Base-by-base conservation (phyloP, 768 basidiomycete genomes). In the Phanerochaete sordida region DNA sequence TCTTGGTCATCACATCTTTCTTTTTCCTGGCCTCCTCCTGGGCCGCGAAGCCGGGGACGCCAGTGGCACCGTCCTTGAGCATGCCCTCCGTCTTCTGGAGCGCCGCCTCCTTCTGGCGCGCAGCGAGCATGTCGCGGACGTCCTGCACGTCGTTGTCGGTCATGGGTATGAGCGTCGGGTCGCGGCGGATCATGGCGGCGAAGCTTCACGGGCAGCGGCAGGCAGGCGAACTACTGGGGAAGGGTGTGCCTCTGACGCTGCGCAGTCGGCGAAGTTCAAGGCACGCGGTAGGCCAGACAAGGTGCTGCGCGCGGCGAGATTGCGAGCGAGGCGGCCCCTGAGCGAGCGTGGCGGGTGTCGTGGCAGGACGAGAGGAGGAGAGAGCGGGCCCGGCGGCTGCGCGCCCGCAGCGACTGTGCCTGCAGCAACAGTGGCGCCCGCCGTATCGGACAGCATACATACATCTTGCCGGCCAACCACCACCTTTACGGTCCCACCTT, bases 121-220 rank as follows among this genome's bases (percentile, higher is more conserved):
- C 57, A 4, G 24, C 27, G 16, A 62, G 24, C 33, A 57, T 52
- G 76, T 86, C 83, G 44, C 90, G 84, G 44, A 92, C 77, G 62
- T 91, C 90, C 75, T 92, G 87, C 28, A 93, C 86, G 70, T 93
- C 91, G 23, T 78, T 71, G 70, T 92, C 90, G 61, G 77, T 83
- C 83, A 93, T 84, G 28, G 81, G 82, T 63, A 93, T 88, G 57
- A 88, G 79, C 1, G 91, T 91, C 5, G 91, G 90, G 23, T 81
- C 79, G 51, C 91, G 80, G 52, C 91, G 84, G 68, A 93, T 89
- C 91, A 93, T 79, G n/a, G 43, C 54, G 24, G 56, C 33, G 49
- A n/a, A 15, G 43, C 39, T 43, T 4, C n/a, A n/a, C n/a, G n/a
- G n/a, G n/a, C n/a, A n/a, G 39, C 39, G 19, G 39, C 7, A 43